These are phyloP conservation scores for Trichoderma cornu-damae DNA, from an alignment of 2,329 filamentous ascomycete genomes.

Conservation along the genomic window DNA sequence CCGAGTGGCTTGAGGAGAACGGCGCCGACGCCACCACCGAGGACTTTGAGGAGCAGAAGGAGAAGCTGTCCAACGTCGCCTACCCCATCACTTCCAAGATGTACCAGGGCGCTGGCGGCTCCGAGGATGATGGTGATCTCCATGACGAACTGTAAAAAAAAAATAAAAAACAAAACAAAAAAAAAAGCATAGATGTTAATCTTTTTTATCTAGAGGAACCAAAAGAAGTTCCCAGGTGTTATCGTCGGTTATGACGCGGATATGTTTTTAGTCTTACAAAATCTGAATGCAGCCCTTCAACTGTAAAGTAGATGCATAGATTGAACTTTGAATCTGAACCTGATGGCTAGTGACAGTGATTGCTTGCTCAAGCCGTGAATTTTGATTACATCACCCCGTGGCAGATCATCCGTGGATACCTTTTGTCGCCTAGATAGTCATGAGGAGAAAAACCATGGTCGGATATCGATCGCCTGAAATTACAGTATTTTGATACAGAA, in stretches of 20 bases:
- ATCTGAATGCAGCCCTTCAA: slow-evolving; percentile 22
- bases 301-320: slow-evolving; percentile 31
- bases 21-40: slow-evolving; percentile 76
- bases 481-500: too few relatives aligned
- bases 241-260: slow-evolving; percentile 26
- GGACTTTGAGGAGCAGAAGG: slow-evolving; percentile 99
- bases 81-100: slow-evolving; percentile 99
- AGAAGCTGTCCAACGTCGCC: slow-evolving; percentile 94
- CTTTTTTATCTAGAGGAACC: slow-evolving; percentile 19
- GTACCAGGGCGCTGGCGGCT: slow-evolving; percentile 63
- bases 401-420: too few relatives aligned
- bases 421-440: too few relatives aligned
- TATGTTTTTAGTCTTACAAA: slow-evolving; percentile 17
- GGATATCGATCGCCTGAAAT: too few relatives aligned
- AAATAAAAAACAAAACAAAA: slow-evolving; percentile 54
- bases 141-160: slow-evolving; percentile 81
- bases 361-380: not conserved
- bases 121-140: slow-evolving; percentile 58
- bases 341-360: not conserved
- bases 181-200: slow-evolving; percentile 39
- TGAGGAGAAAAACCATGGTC: too few relatives aligned
- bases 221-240: slow-evolving; percentile 25
- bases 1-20: slow-evolving; percentile 97
- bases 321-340: slow-evolving; percentile 7
- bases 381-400: not conserved